A percentile compares a stretch with the other conserved stretches of the same genome.
Conservation (phyloP, 176 grass and related monocot genomes). For the Carex myosuroides region DNA sequence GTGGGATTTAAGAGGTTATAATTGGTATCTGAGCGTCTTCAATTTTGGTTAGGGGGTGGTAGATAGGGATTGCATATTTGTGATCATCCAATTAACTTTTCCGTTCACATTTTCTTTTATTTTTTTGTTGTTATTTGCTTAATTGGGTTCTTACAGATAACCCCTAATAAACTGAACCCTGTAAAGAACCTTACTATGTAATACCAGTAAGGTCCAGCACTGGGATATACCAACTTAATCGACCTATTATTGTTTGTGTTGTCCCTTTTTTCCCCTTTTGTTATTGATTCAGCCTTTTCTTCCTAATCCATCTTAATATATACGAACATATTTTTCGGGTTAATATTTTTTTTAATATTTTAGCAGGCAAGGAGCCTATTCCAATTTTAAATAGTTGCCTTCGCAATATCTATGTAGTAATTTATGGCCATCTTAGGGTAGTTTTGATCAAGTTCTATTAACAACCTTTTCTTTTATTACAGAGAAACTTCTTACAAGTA, state of each 20-base stretch:
- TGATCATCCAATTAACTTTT: background rate
- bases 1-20: background rate
- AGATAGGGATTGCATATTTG: background rate
- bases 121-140: background rate
- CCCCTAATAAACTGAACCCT: background rate
- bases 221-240: background rate
- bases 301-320: background rate
- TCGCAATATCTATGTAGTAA: background rate
- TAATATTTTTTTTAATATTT: background rate
- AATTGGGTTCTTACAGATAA: background rate
- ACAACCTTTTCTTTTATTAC: background rate
- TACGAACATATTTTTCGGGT: background rate
- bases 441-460: background rate
- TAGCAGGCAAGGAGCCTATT: background rate
- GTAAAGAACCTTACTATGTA: background rate
- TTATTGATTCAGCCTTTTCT: background rate
- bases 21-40: background rate
- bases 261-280: background rate
- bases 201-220: background rate
- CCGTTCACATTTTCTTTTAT: background rate
- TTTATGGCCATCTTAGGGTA: background rate
- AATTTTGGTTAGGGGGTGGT: background rate
- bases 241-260: background rate
- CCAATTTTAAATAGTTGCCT: background rate
- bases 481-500: background rate